Base-by-base conservation (phyloP, 371 early-diverging fungal species). In the Mortierella sp. region DNA sequence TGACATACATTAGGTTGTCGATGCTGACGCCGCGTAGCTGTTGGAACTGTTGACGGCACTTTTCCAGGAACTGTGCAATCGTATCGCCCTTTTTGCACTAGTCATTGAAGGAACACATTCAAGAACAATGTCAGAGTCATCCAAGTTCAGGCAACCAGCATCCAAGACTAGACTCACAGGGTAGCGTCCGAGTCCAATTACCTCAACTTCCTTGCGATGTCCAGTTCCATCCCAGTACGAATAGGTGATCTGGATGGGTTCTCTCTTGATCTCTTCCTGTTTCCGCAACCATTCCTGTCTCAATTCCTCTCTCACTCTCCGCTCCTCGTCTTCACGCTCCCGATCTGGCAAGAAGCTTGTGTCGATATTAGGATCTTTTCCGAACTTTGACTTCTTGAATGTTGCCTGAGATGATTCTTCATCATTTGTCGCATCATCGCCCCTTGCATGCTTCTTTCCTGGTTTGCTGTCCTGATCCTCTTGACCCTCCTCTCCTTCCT, bases 181-280 rank as follows among this genome's bases (percentile, higher is more conserved):
- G n/a, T n/a, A n/a, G n/a, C n/a, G n/a, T n/a, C n/a, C 14, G 16
- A 19, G 2, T 1, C 34, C 27, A 57, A 70, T 72, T 83, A 90
- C 92, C 71, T 89, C 86, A 12, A 94, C 93, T 43, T 80, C 81
- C 53, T 91, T 91, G 49, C 97, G 94, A 68, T 97, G 97, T 1
- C 98, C 98, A 24, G 91, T 86, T 7, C 98, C 98, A 80, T 97
- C 97, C 98, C 98, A 97, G 70, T 92, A 97, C 56, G 91, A 91
- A 71, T 95, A 97, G 19, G 96, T 95, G 59, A 97, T 90, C 17
- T 77, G 68, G 43, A 97, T 94, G 13, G 82, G 78, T 77, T 97
- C 95, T 49, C 89, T 85, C 65, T 92, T 94, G 62, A 90, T 87
- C 39, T 82, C 80, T 40, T 95, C 94, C 67, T 97, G 97, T 48